Evolutionary conservation across 225 moss, liverwort and hornwort species (phyloP).

Genomic region (Asterella californica): DNA sequence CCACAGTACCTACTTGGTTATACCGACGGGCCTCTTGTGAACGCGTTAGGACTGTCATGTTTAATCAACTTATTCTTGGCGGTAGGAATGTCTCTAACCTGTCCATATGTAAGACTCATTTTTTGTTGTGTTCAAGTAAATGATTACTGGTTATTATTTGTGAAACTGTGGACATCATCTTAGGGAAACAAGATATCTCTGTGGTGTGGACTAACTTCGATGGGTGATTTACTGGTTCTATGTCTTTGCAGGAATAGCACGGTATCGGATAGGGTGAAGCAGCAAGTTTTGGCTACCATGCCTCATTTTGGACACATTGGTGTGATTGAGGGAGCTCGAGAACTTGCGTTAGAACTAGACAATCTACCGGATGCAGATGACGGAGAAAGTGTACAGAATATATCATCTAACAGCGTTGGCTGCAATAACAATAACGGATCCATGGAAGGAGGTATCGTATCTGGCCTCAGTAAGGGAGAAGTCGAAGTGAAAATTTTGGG

Average conservation of each 20-base stretch:
- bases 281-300: conserved; percentile 51
- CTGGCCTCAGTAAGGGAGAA: background rate
- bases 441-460: conserved; percentile 12
- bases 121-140: no score
- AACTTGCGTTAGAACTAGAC: conserved; percentile 82
- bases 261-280: conserved; percentile 52
- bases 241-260: conserved; percentile 43
- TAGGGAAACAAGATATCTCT: background rate
- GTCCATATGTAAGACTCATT: background rate
- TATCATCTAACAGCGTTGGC: conserved; percentile 11
- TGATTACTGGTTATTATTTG: no score
- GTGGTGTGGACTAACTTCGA: background rate
- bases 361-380: conserved; percentile 54
- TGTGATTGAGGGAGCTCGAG: conserved; percentile 83
- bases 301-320: conserved; percentile 87
- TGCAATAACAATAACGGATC: conserved; percentile 9
- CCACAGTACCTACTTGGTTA: no score
- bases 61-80: background rate
- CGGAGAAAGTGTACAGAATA: conserved; percentile 34
- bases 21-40: no score
- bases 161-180: background rate
- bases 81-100: background rate
- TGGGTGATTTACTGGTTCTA: background rate
- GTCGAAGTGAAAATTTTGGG: background rate
- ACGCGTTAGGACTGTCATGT: background rate